phyloP scores from a whole-genome alignment of 306 rosid species.

The Boehmeria nivea region DNA sequence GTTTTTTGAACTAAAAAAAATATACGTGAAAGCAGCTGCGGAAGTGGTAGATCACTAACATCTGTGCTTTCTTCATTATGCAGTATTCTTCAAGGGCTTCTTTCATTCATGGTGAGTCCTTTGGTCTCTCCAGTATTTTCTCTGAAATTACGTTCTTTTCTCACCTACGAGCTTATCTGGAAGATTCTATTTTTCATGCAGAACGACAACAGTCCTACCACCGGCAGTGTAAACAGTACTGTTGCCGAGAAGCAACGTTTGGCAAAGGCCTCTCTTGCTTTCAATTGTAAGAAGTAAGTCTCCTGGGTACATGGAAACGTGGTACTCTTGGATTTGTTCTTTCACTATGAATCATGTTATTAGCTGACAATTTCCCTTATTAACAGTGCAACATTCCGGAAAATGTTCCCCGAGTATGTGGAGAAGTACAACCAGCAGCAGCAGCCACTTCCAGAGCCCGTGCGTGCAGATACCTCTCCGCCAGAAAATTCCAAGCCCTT shows the following conservation, averaged over 20 bases:
- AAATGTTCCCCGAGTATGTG: slow-evolving; percentile 88
- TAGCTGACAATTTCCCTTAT: too few species aligned
- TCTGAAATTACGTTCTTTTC: too few species aligned
- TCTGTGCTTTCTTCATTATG: slow-evolving; percentile 33
- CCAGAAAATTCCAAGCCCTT: slow-evolving; percentile 37
- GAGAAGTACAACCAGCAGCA: slow-evolving; percentile 66
- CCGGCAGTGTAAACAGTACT: slow-evolving; percentile 91
- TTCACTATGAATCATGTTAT: too few species aligned
- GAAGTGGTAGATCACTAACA: slow-evolving; percentile 27
- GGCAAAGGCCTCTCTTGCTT: slow-evolving; percentile 82
- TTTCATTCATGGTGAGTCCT: slow-evolving; percentile 87
- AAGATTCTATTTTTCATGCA: slow-evolving; percentile 24
- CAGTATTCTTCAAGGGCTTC: slow-evolving; percentile 98
- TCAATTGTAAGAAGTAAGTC: slow-evolving; percentile 87
- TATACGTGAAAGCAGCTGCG: not conserved
- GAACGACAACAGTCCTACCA: slow-evolving; percentile 98
- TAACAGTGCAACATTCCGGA: slow-evolving; percentile 74
- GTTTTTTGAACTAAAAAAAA: not conserved
- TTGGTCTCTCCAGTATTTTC: slow-evolving; percentile 3
- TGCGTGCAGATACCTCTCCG: slow-evolving; percentile 24
- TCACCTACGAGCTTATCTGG: not conserved
- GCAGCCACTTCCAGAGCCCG: slow-evolving; percentile 44
- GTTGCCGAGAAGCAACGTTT: slow-evolving; percentile 79
- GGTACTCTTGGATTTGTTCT: too few species aligned
- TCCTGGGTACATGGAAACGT: not conserved